Percentiles rank a stretch among this genome's conserved stretches.
Conservation (phyloP, 2,329 filamentous ascomycete genomes). For the Ascocoryne sarcoides region DNA sequence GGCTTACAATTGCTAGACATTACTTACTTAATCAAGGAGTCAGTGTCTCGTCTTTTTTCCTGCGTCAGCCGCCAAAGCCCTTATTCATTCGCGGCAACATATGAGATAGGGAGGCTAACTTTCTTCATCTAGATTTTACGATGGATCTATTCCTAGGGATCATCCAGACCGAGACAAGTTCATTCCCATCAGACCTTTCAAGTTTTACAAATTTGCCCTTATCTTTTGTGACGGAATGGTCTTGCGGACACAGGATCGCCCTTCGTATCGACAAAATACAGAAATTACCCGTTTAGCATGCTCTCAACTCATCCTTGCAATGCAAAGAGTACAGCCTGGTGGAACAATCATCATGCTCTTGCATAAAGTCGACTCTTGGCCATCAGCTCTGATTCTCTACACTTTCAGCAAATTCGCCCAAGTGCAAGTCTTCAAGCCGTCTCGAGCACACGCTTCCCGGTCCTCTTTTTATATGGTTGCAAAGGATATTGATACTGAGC, state of each 20-base stretch:
- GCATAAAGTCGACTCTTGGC: conserved; percentile 19
- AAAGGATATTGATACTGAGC: conserved; percentile 9
- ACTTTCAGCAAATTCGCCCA: conserved; percentile 18
- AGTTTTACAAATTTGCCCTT: conserved; percentile 17
- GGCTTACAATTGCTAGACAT: conserved; percentile 10
- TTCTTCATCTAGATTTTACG: conserved; percentile 12
- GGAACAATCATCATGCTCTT: conserved; percentile 22
- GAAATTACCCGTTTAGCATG: conserved; percentile 14
- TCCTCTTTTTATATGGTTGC: conserved; percentile 24
- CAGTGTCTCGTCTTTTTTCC: not conserved
- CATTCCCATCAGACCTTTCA: conserved; percentile 12
- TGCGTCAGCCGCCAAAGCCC: not conserved
- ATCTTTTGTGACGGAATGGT: conserved; percentile 24
- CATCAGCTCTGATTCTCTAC: conserved; percentile 14
- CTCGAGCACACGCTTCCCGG: conserved; percentile 13
- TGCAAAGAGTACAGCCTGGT: conserved; percentile 13
- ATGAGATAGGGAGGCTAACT: not conserved
- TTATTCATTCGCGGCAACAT: not conserved
- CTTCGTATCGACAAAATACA: conserved; percentile 10
- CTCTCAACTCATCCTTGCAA: conserved; percentile 21
- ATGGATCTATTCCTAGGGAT: conserved; percentile 12
- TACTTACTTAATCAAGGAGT: conserved; percentile 3
- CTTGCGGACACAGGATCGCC: conserved; percentile 20
- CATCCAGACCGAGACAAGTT: conserved; percentile 14
- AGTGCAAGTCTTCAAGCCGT: conserved; percentile 20